A percentile compares a stretch with the other conserved stretches of the same genome.
These are phyloP conservation scores for Blumeria hordei DNA, from an alignment of 2,329 filamentous ascomycete genomes.

Conservation along the genomic window DNA sequence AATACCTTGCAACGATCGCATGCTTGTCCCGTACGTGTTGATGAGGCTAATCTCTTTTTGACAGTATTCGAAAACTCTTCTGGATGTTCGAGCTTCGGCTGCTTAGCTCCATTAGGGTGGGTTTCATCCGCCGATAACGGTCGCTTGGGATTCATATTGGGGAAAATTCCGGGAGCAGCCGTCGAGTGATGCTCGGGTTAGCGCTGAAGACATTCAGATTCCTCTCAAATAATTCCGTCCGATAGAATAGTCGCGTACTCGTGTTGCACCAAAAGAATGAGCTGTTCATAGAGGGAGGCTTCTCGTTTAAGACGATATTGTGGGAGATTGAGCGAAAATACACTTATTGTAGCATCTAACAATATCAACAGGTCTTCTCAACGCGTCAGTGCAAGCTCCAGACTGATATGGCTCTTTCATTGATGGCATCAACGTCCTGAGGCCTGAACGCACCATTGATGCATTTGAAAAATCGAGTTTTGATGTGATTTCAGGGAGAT, in stretches of 20 bases:
- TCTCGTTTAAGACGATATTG: neutral
- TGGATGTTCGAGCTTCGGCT: conserved; percentile 10
- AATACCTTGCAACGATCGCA: conserved; percentile 68
- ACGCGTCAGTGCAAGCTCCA: too few species aligned
- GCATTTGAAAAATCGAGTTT: too few species aligned
- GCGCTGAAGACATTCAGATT: neutral
- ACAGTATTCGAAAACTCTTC: conserved; percentile 18
- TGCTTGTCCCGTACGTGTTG: conserved; percentile 51
- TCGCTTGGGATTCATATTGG: conserved; percentile 11
- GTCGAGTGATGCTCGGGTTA: conserved; percentile 3
- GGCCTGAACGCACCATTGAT: too few species aligned
- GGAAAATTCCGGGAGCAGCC: conserved; percentile 6
- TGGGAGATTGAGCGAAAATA: too few species aligned
- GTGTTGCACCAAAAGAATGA: neutral
- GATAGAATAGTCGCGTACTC: neutral
- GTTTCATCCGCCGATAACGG: conserved; percentile 7
- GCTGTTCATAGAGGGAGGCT: neutral
- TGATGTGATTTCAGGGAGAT: too few species aligned
- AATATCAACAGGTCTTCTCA: too few species aligned
- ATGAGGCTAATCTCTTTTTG: conserved; percentile 27
- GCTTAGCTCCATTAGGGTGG: conserved; percentile 7
- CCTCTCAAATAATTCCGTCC: neutral
- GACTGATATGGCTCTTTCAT: too few species aligned
- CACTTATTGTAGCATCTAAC: too few species aligned
- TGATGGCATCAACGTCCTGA: too few species aligned